Percentiles rank a stretch among this genome's conserved stretches.
Conservation (phyloP, 306 rosid species). For the Ochetophila trinervis region DNA sequence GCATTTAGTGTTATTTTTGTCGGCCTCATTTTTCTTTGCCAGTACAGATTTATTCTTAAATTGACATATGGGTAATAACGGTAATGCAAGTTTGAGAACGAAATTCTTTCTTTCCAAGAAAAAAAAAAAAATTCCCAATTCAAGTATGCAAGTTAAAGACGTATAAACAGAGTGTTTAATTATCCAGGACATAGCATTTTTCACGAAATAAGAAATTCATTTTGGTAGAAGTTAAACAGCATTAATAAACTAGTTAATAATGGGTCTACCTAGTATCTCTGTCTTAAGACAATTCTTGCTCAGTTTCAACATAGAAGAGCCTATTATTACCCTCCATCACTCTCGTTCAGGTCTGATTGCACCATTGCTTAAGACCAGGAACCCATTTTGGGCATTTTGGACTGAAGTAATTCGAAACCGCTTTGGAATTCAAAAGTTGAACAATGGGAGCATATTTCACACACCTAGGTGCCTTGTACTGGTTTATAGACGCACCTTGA, state of each 20-base stretch:
- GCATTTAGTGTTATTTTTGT: no score
- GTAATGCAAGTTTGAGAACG: no score
- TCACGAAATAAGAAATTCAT: not conserved
- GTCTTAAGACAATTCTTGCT: not conserved
- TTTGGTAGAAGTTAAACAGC: not conserved
- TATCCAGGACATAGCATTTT: not conserved
- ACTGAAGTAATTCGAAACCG: constrained; percentile 39
- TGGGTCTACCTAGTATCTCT: not conserved
- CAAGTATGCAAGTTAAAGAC: no score
- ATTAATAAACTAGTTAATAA: not conserved
- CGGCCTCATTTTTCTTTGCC: no score
- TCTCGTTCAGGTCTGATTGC: constrained; percentile 3
- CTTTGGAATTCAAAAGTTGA: constrained; percentile 40
- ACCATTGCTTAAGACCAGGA: constrained; percentile 44
- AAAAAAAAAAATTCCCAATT: no score
- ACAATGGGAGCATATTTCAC: constrained; percentile 41
- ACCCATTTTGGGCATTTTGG: constrained; percentile 46
- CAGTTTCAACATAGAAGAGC: not conserved
- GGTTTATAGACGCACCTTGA: constrained; percentile 61
- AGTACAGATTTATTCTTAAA: no score
- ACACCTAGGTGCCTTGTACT: constrained; percentile 60
- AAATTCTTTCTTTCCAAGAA: no score
- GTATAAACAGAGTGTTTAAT: not conserved
- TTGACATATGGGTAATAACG: no score
- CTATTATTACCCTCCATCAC: not conserved